Evolutionary conservation across 1,284 basidiomycete genomes (phyloP).

Genomic region (Dichomitus squalens): DNA sequence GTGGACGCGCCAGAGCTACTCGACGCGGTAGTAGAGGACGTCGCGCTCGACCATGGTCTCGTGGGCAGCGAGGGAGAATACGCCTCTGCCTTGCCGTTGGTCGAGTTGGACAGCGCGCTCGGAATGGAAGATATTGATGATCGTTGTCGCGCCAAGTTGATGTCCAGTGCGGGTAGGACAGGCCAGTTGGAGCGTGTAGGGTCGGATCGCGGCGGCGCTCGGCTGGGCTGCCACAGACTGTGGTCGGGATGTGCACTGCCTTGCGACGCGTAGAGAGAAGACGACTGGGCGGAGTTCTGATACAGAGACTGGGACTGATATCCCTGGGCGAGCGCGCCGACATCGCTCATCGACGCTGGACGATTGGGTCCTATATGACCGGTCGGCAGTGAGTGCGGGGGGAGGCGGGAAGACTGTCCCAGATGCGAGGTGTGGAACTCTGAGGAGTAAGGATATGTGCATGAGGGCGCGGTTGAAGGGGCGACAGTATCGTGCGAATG

Average conservation of each 20-base stretch:
- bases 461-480: constrained; percentile 10
- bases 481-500: constrained; percentile 15
- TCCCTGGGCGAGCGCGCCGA: constrained; percentile 14
- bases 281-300: constrained; percentile 1
- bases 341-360: constrained; percentile 23
- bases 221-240: constrained; percentile 26
- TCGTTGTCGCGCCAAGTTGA: constrained; percentile 28
- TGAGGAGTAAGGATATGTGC: constrained; percentile 23
- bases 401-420: constrained; percentile 12
- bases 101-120: constrained; percentile 4
- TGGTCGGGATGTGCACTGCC: constrained; percentile 9
- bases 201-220: constrained; percentile 16
- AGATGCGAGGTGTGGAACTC: constrained; percentile 23
- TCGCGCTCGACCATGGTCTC: constrained; percentile 35
- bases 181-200: constrained; percentile 30
- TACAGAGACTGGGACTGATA: constrained; percentile 20
- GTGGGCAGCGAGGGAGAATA: constrained; percentile 31
- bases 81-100: constrained; percentile 22
- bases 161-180: constrained; percentile 34
- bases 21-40: constrained; percentile 23
- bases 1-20: constrained; percentile 31
- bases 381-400: constrained; percentile 12
- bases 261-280: constrained; percentile 8
- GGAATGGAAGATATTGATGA: constrained; percentile 7
- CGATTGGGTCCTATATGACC: constrained; percentile 19